These are phyloP conservation scores for Cladophialophora exuberans DNA, from an alignment of 2,329 filamentous ascomycete species.

Conservation along the genomic window DNA sequence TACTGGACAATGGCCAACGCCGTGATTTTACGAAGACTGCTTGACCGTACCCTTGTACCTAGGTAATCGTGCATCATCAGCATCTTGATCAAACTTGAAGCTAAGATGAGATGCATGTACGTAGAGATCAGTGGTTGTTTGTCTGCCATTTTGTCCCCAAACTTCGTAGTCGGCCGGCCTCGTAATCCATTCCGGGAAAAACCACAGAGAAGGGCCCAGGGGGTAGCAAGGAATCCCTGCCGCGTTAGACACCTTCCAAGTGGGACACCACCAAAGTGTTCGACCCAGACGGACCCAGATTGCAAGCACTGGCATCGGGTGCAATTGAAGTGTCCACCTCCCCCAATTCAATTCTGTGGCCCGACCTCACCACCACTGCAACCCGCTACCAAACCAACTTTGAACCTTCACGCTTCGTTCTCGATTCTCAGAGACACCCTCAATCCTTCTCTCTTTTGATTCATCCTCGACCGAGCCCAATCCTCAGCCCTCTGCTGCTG, in stretches of 20 bases:
- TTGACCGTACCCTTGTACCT: too few species aligned
- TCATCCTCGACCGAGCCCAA: not conserved
- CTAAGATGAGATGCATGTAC: too few species aligned
- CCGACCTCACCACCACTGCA: constrained; percentile 23
- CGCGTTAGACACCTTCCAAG: not conserved
- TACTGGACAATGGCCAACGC: too few species aligned
- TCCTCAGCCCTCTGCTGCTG: not conserved
- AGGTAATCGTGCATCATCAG: too few species aligned
- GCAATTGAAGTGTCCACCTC: too few species aligned
- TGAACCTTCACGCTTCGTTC: not conserved
- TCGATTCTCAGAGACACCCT: constrained; percentile 1
- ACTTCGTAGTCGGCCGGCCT: too few species aligned
- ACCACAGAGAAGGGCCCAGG: constrained; percentile 2
- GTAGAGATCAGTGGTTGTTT: not conserved
- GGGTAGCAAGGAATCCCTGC: constrained; percentile 3
- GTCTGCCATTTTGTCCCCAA: constrained; percentile 2
- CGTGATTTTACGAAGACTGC: too few species aligned
- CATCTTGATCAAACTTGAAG: too few species aligned
- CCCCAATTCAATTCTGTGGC: constrained; percentile 17
- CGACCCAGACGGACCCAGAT: constrained; percentile 6
- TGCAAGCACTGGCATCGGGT: too few species aligned
- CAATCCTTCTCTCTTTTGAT: not conserved
- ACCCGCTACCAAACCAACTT: not conserved
- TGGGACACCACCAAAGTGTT: too few species aligned
- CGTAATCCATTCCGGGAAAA: constrained; percentile 2